These are phyloP conservation scores for Camellia lanceoleosa DNA, from an alignment of 148 eudicot species.

Conservation along the genomic window DNA sequence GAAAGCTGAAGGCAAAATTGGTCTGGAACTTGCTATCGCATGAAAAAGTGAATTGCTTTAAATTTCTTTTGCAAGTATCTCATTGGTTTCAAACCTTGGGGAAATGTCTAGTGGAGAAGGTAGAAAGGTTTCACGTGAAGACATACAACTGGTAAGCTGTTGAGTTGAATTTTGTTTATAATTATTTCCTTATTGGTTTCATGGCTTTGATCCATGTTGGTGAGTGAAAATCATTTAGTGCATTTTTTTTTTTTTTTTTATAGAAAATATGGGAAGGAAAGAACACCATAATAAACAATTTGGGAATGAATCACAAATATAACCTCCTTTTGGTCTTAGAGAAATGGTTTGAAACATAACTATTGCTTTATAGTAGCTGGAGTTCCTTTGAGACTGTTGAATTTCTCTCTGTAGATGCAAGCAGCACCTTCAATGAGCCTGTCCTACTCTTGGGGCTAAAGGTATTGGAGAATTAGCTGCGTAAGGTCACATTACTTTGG, in stretches of 20 bases:
- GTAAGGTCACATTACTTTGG: not conserved
- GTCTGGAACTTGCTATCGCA: not conserved
- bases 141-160: constrained; percentile 64
- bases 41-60: constrained; percentile 6
- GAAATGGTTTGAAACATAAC: not conserved
- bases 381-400: not conserved
- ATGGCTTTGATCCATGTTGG: not conserved
- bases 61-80: constrained; percentile 19
- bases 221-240: not conserved
- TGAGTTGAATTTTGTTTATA: not conserved
- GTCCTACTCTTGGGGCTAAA: not conserved
- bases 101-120: constrained; percentile 70
- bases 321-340: no score
- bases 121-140: constrained; percentile 58
- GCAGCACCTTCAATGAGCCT: not conserved
- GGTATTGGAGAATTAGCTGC: not conserved
- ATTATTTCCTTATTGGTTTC: not conserved
- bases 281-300: not conserved
- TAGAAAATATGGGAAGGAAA: not conserved
- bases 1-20: not conserved
- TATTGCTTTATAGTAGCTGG: not conserved
- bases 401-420: not conserved
- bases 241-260: not conserved
- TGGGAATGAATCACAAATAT: not conserved
- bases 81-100: constrained; percentile 1